Percentiles rank a stretch among this genome's conserved stretches.
These are phyloP conservation scores for Calonectria henricotiae DNA, from an alignment of 2,329 filamentous ascomycete species.

Conservation along the genomic window DNA sequence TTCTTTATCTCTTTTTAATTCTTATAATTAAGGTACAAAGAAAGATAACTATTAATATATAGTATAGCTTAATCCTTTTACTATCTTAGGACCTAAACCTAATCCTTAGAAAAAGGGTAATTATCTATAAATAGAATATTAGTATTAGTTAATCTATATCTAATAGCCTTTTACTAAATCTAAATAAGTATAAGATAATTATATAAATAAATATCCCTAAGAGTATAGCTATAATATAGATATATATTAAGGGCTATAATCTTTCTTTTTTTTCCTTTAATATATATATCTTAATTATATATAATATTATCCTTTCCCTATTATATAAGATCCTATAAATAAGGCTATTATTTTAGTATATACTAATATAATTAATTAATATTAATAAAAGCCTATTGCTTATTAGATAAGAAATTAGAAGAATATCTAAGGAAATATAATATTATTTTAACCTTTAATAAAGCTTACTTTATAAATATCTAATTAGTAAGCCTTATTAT, in stretches of 20 bases:
- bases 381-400: background rate
- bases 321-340: too few species aligned
- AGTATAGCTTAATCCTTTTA: too few species aligned
- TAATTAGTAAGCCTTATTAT: too few species aligned
- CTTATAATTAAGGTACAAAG: too few species aligned
- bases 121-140: constrained; percentile 12
- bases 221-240: background rate
- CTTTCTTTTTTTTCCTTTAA: background rate
- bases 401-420: too few species aligned
- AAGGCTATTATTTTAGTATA: constrained; percentile 6
- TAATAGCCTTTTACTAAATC: constrained; percentile 2
- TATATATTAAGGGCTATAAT: background rate
- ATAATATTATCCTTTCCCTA: background rate
- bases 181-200: background rate
- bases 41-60: too few species aligned
- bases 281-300: background rate
- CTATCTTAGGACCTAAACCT: background rate
- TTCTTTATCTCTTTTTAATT: background rate
- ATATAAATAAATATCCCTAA: too few species aligned
- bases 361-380: constrained; percentile 13
- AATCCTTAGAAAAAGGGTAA: constrained; percentile 19
- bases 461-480: too few species aligned
- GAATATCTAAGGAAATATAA: too few species aligned
- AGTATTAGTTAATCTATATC: constrained; percentile 26
- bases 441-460: too few species aligned